phyloP scores from a whole-genome alignment of 768 basidiomycete genomes.

The Lentinula aciculospora region DNA sequence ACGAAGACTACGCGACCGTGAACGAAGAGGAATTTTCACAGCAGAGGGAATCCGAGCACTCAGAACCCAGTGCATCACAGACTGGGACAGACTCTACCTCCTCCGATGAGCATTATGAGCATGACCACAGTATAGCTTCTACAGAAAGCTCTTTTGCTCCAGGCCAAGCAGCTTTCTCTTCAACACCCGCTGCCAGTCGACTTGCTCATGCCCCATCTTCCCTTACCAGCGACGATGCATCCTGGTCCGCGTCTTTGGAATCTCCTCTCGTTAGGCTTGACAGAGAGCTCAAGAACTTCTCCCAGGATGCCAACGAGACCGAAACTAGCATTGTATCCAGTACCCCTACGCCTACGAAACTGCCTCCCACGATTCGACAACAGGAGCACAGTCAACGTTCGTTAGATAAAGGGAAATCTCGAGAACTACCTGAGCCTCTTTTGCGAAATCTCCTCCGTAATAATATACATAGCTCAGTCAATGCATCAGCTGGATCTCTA shows the following conservation, averaged over 20 bases:
- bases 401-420: slow-evolving; percentile 29
- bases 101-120: slow-evolving; percentile 14
- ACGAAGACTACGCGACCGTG: slow-evolving; percentile 58
- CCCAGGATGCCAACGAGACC: slow-evolving; percentile 31
- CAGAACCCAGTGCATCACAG: slow-evolving; percentile 19
- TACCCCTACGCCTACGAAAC: not conserved
- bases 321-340: slow-evolving; percentile 5
- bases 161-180: slow-evolving; percentile 65
- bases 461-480: slow-evolving; percentile 35
- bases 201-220: slow-evolving; percentile 32
- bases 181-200: slow-evolving; percentile 63
- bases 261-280: slow-evolving; percentile 67
- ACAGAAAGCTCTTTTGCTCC: slow-evolving; percentile 75
- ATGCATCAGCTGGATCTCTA: not conserved
- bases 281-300: slow-evolving; percentile 53
- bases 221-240: slow-evolving; percentile 44
- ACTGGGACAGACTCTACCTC: not conserved
- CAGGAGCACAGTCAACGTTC: not conserved
- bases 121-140: slow-evolving; percentile 40
- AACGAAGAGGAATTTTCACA: slow-evolving; percentile 42
- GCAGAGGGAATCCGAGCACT: slow-evolving; percentile 23
- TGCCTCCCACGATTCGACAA: not conserved
- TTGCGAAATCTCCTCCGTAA: slow-evolving; percentile 48
- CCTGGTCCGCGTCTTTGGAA: slow-evolving; percentile 73
- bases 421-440: slow-evolving; percentile 31